A percentile compares a stretch with the other conserved stretches of the same genome.
Evolutionary conservation across 306 rosid species (phyloP).

Genomic region (Mimosa bimucronata): DNA sequence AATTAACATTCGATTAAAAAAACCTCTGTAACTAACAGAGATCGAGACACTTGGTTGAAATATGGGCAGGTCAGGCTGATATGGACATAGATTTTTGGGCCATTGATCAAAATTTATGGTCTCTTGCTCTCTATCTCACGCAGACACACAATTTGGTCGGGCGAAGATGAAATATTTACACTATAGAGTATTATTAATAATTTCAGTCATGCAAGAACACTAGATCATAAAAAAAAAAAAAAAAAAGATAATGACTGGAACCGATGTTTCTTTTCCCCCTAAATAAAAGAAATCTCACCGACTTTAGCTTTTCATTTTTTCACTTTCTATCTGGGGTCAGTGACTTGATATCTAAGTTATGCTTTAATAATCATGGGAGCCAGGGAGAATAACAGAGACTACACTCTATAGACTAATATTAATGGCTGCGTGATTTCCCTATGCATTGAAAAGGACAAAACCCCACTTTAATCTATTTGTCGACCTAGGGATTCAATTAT

Average conservation of each 20-base stretch:
- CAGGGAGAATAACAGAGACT: too few relatives aligned
- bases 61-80: neutral
- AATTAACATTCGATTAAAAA: too few relatives aligned
- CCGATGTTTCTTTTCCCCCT: neutral
- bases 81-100: neutral
- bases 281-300: neutral
- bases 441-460: conserved; percentile 2
- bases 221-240: neutral
- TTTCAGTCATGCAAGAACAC: neutral
- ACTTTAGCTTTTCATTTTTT: neutral
- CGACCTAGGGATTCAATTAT: neutral
- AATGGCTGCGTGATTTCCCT: neutral
- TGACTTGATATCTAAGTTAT: conserved; percentile 25
- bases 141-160: neutral
- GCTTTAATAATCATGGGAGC: conserved; percentile 13
- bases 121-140: neutral
- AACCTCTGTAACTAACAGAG: neutral
- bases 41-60: neutral
- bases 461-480: neutral
- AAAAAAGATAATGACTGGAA: neutral
- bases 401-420: neutral
- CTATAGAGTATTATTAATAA: neutral
- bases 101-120: neutral
- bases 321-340: neutral
- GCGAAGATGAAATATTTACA: neutral